Percentiles rank a stretch among this genome's conserved stretches.
These are phyloP conservation scores for Panicum miliaceum DNA, from an alignment of 176 grass and related monocot genomes.

Conservation along the genomic window DNA sequence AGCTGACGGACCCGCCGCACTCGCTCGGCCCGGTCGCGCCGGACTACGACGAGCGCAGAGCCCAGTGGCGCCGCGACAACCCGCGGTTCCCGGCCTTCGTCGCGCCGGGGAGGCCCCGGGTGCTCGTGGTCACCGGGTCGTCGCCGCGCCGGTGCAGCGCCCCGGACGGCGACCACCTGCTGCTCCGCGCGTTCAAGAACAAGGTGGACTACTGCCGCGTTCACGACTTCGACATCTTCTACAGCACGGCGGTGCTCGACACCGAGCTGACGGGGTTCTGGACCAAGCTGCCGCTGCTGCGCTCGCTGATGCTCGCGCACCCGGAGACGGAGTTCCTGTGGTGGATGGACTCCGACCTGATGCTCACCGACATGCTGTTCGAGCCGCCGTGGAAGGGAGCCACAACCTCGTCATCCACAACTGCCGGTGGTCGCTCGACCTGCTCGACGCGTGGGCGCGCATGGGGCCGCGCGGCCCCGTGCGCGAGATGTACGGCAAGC, in stretches of 20 bases:
- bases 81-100: conserved; percentile 54
- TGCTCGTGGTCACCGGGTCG: conserved; percentile 78
- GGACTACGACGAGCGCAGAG: conserved; percentile 63
- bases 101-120: conserved; percentile 52
- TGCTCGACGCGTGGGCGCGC: conserved; percentile 72
- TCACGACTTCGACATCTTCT: conserved; percentile 82
- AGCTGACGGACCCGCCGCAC: conserved; percentile 62
- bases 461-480: conserved; percentile 83
- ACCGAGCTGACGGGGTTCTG: conserved; percentile 80
- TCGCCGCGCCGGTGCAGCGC: conserved; percentile 62
- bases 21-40: conserved; percentile 49
- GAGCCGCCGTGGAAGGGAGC: conserved; percentile 62
- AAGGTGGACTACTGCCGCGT: conserved; percentile 95
- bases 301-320: conserved; percentile 75
- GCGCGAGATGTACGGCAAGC: conserved; percentile 60
- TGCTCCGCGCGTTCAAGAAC: conserved; percentile 80
- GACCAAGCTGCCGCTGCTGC: conserved; percentile 86
- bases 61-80: conserved; percentile 61
- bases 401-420: conserved; percentile 93
- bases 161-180: conserved; percentile 69
- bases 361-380: conserved; percentile 92
- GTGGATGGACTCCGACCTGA: conserved; percentile 91
- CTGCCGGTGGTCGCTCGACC: conserved; percentile 87
- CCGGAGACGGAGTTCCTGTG: conserved; percentile 84
- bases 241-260: conserved; percentile 84